These are phyloP conservation scores for Cystofilobasidium ferigula DNA, from an alignment of 768 basidiomycete genomes.

Conservation along the genomic window DNA sequence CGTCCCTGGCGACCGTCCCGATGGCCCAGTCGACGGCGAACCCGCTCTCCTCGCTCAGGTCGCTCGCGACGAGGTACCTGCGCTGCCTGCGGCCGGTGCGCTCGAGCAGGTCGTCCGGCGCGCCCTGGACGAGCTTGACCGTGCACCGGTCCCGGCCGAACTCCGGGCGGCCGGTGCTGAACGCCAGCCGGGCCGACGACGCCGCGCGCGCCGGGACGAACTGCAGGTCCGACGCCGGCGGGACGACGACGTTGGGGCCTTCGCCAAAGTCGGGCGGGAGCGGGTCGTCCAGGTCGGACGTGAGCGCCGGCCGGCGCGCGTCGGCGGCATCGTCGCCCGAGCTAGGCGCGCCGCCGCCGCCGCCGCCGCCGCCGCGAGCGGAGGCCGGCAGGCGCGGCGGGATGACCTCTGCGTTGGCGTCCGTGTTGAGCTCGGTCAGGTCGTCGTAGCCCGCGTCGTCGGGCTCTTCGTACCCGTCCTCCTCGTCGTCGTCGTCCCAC, in stretches of 20 bases:
- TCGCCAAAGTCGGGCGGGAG: slow-evolving; percentile 53
- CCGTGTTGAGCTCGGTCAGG: slow-evolving; percentile 77
- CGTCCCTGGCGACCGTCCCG: slow-evolving; percentile 86
- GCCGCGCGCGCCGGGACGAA: slow-evolving; percentile 26
- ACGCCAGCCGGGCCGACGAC: slow-evolving; percentile 10
- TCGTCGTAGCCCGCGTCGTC: slow-evolving; percentile 55
- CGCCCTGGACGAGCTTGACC: slow-evolving; percentile 74
- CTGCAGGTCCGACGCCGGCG: slow-evolving; percentile 33
- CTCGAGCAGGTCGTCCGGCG: slow-evolving; percentile 51
- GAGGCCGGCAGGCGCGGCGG: slow-evolving; percentile 36
- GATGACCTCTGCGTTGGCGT: slow-evolving; percentile 56
- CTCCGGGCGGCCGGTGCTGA: slow-evolving; percentile 49
- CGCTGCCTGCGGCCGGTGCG: slow-evolving; percentile 50
- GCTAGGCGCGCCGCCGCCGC: too few species aligned
- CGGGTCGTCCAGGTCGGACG: slow-evolving; percentile 28
- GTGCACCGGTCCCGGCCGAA: slow-evolving; percentile 90
- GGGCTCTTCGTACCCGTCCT: slow-evolving; percentile 41
- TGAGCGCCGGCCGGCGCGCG: slow-evolving; percentile 26
- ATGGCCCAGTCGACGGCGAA: slow-evolving; percentile 98
- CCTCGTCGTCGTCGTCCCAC: slow-evolving; percentile 41
- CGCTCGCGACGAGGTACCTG: slow-evolving; percentile 79
- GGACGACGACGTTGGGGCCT: slow-evolving; percentile 78
- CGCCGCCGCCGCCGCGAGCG: slow-evolving; percentile 30
- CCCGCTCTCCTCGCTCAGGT: slow-evolving; percentile 82
- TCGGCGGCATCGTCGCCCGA: slow-evolving; percentile 14